Conservation (phyloP, 345 rosid species). For the Citrus trifoliata region DNA sequence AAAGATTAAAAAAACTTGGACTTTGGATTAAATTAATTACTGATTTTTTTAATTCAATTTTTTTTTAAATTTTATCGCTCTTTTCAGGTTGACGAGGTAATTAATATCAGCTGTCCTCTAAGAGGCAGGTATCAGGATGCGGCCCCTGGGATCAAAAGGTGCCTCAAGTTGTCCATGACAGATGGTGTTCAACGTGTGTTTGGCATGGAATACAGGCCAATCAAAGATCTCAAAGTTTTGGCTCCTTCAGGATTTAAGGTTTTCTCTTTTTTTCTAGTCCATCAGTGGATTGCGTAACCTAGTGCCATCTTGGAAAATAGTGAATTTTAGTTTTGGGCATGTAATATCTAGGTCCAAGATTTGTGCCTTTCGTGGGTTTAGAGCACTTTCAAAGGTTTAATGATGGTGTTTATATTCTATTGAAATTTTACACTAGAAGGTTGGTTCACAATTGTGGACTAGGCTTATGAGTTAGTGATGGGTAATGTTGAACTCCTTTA, state of each 20-base stretch:
- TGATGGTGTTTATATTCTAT: neutral
- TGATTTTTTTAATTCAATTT: neutral
- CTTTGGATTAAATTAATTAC: neutral
- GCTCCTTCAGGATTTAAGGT: slow-evolving; percentile 88
- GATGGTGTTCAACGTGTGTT: slow-evolving; percentile 91
- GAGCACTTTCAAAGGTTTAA: neutral
- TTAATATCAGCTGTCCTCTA: slow-evolving; percentile 72
- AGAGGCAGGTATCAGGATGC: slow-evolving; percentile 69
- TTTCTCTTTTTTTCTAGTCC: slow-evolving; percentile 8
- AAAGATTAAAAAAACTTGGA: neutral
- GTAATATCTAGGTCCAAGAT: neutral
- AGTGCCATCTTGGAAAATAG: neutral
- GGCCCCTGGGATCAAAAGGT: slow-evolving; percentile 72
- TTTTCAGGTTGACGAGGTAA: slow-evolving; percentile 90
- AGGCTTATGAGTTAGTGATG: neutral
- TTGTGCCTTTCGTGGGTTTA: neutral
- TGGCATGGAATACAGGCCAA: slow-evolving; percentile 90
- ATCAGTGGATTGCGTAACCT: neutral
- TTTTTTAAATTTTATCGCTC: neutral
- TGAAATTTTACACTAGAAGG: neutral
- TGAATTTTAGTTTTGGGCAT: neutral
- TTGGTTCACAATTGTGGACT: neutral
- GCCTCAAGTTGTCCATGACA: slow-evolving; percentile 88
- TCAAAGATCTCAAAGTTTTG: slow-evolving; percentile 75
- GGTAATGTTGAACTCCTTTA: neutral